Conservation (phyloP, 768 basidiomycete genomes). For the Boletus subparvulus region DNA sequence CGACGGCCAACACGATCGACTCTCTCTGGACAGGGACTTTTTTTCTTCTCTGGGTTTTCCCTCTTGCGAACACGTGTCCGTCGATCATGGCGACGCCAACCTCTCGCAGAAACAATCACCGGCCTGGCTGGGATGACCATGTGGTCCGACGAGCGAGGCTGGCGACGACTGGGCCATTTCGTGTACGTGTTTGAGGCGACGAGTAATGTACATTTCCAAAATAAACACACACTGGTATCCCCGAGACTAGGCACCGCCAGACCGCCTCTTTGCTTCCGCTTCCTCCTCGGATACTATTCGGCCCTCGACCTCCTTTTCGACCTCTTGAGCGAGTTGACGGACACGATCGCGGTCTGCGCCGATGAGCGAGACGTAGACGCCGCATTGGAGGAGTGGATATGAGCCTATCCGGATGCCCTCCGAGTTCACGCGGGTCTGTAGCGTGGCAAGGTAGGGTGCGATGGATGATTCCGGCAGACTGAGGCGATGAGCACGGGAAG, state of each 20-base stretch:
- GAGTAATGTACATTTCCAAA: not conserved
- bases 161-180: too few relatives aligned
- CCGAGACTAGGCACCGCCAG: conserved; percentile 11
- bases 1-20: not conserved
- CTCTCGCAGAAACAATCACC: too few relatives aligned
- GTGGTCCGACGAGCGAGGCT: too few relatives aligned
- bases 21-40: not conserved
- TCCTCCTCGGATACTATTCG: conserved; percentile 65
- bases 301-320: conserved; percentile 58
- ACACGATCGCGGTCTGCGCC: conserved; percentile 48
- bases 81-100: too few relatives aligned
- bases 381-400: conserved; percentile 59
- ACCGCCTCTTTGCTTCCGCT: conserved; percentile 49
- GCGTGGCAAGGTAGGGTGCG: conserved; percentile 78
- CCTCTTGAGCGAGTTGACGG: conserved; percentile 58
- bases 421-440: conserved; percentile 69
- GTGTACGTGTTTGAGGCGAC: too few relatives aligned
- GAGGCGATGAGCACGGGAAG: not conserved
- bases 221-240: not conserved
- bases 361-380: conserved; percentile 66
- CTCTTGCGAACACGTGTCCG: too few relatives aligned
- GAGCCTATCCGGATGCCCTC: conserved; percentile 84
- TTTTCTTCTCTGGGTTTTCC: not conserved
- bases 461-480: conserved; percentile 80
- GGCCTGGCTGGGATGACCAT: too few relatives aligned